Base-by-base conservation (phyloP, 176 grass and related monocot species). In the Phyllostachys edulis region DNA sequence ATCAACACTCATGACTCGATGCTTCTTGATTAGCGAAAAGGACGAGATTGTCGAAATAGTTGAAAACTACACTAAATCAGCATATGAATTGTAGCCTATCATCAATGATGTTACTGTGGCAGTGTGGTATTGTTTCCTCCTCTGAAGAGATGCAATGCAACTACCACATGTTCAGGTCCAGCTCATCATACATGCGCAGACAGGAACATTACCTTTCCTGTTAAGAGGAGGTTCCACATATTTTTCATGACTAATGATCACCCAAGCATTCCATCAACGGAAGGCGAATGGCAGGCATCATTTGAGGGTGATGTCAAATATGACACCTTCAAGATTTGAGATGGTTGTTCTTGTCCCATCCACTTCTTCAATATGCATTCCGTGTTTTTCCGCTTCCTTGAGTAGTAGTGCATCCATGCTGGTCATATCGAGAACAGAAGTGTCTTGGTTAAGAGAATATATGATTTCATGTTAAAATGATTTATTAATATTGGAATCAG, bases 321-420 rank as follows among this genome's bases (percentile, higher is more conserved):
- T 95, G 59, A 98, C 91, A 37, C 96, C 96, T 90, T 91, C 88
- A 60, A 96, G 88, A 77, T 92, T 92, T 15, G 89, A 80, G 54
- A 99, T 77, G 59, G 40, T 73, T 8, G 74, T 89, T 85, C 90
- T 92, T 46, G 93, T 96, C 79, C 90, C 96, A 61, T 83, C 71
- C 47, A 99, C 89, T 87, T 96, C 91, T 6, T 88, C 34, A 39
- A 94, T 82, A 27, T 47, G 75, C 96, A 99, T 86, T 84, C 93
- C 89, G 50, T 51, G 89, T 24, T 67, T 89, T 71, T 81, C 80
- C 49, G 96, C 93, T 86, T 99, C 91, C 71, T 84, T 85, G 40
- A 91, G 20, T 39, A 94, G 65, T 60, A 99, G 71, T 9, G 49
- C 41, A 49, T 99, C 96, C 96, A 99, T 99, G 56, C 93, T 99